A percentile compares a stretch with the other conserved stretches of the same genome.
phyloP scores from a whole-genome alignment of 768 basidiomycete species.

The Kwoniella europaea region DNA sequence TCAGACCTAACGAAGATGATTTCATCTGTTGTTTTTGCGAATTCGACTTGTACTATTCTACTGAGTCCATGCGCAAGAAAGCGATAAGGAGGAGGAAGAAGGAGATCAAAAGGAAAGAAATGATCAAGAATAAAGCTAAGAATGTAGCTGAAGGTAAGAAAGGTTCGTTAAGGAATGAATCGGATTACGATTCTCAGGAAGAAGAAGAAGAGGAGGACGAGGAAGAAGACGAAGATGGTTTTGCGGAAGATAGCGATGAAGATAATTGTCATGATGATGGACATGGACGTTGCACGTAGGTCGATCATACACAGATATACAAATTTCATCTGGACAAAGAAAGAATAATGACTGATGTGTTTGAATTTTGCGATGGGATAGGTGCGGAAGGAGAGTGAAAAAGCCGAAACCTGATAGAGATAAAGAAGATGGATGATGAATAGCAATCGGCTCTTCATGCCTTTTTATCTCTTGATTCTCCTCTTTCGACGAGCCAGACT shows the following conservation, averaged over 20 bases:
- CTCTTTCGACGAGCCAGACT: not conserved
- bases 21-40: conserved; percentile 96
- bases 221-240: conserved; percentile 8
- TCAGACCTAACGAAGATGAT: conserved; percentile 67
- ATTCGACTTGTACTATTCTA: conserved; percentile 88
- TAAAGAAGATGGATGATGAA: conserved; percentile 10
- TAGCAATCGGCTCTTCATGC: too few relatives aligned
- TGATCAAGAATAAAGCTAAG: conserved; percentile 47
- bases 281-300: conserved; percentile 45
- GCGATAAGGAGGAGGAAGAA: conserved; percentile 76
- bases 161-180: conserved; percentile 32
- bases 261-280: conserved; percentile 20
- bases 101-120: conserved; percentile 63
- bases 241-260: conserved; percentile 13
- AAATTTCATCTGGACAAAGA: not conserved
- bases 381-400: conserved; percentile 17
- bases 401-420: conserved; percentile 21
- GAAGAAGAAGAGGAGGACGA: conserved; percentile 27
- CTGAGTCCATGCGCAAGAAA: conserved; percentile 68
- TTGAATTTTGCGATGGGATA: not conserved
- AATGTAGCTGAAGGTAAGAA: conserved; percentile 51
- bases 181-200: conserved; percentile 27
- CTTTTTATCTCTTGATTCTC: too few relatives aligned
- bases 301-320: not conserved
- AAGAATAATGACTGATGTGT: not conserved